phyloP scores from a whole-genome alignment of 2,329 filamentous ascomycete genomes.

The Cyphellophora europaea region DNA sequence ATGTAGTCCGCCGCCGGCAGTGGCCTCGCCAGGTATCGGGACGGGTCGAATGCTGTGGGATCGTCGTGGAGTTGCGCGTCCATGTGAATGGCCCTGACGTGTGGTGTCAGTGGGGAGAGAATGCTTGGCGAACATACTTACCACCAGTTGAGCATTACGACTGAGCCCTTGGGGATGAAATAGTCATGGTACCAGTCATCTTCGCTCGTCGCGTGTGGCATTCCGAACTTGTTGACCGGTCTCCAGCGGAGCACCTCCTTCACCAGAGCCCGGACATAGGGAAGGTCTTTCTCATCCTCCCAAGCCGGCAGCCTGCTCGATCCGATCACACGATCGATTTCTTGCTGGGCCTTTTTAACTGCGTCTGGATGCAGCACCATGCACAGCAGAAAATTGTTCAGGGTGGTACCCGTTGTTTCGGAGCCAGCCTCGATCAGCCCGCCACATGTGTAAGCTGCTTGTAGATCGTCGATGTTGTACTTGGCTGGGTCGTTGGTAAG shows the following conservation, averaged over 20 bases:
- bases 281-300: conserved; percentile 39
- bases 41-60: conserved; percentile 11
- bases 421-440: conserved; percentile 18
- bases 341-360: conserved; percentile 36
- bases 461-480: conserved; percentile 8
- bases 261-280: conserved; percentile 40
- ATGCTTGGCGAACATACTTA: too few species aligned
- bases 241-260: conserved; percentile 24
- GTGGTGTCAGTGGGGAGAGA: too few species aligned
- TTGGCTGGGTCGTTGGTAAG: too few species aligned
- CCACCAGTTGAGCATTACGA: too few species aligned
- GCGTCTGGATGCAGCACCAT: conserved; percentile 22
- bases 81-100: conserved; percentile 13
- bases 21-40: conserved; percentile 8
- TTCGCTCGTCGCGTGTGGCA: conserved; percentile 16
- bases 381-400: too few species aligned
- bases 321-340: conserved; percentile 43
- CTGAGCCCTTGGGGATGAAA: conserved; percentile 17
- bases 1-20: conserved; percentile 27
- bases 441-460: conserved; percentile 12
- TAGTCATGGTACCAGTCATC: conserved; percentile 17
- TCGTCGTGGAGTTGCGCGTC: conserved; percentile 13
- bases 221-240: conserved; percentile 35
- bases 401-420: conserved; percentile 16
- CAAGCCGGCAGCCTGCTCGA: conserved; percentile 36